Base-by-base conservation (phyloP, 2,329 filamentous ascomycete species). In the Ceratocystiopsis sp. region DNA sequence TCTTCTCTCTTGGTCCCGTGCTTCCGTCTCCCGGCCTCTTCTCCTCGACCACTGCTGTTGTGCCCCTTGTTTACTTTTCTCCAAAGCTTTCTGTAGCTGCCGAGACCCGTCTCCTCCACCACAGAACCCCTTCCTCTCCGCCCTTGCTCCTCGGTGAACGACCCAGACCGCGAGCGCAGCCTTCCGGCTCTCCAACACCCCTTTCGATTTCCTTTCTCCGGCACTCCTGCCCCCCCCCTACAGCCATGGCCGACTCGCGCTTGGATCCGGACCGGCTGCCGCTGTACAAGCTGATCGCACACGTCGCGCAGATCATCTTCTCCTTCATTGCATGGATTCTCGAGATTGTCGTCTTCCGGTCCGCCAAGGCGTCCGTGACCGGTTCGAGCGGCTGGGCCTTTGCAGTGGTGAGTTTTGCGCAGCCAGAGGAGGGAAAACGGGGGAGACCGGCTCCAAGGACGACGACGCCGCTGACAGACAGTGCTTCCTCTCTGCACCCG, bases 401-500 rank as follows among this genome's bases (percentile, higher is more conserved):
- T 49, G 75, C 63, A 50, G 65, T 78, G 59, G 75, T 80, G 65
- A 47, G 73, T 60, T 60, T 34, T 21, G 19, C 19, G 25, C 9
- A 29, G 25, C 6, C 4, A 29, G 9, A 7, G 10, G 25, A 29
- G 9, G 25, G 2, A 10, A 29, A 29, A 29, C 10, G 25, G 16
- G 18, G 8, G 16, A 33, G 8, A 16, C 16, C 18, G 21, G n/a
- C n/a, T n/a, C n/a, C n/a, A n/a, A n/a, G n/a, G n/a, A n/a, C n/a
- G n/a, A n/a, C n/a, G n/a, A n/a, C n/a, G n/a, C n/a, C 25, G 25
- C 25, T 29, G 25, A 29, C 25, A 29, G 25, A 6, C 46, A 81
- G 77, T 78, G 73, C 58, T 80, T 80, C 61, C 59, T 81, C 32
- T 69, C 70, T 15, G 63, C 78, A 39, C 75, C 74, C 0, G 73